These are phyloP conservation scores for Trichodelitschia bisporula DNA, from an alignment of 495 filamentous ascomycete genomes.

Conservation along the genomic window DNA sequence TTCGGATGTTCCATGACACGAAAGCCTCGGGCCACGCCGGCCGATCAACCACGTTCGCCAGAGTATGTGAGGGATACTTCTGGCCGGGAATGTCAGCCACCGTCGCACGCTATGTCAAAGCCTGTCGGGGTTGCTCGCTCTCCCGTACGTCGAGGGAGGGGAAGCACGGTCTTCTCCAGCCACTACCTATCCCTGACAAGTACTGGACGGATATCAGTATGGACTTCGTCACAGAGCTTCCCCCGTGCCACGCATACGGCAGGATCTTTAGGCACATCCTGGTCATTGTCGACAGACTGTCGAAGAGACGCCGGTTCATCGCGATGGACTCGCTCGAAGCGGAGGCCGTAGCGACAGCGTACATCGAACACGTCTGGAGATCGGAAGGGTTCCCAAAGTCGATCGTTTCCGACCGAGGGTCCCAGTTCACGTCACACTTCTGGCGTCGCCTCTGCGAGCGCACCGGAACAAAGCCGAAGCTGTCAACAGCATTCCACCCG, in stretches of 20 bases:
- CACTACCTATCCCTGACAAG: conserved; percentile 1
- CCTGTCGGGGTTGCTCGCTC: background rate
- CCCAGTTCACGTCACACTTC: conserved; percentile 6
- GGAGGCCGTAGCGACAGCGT: background rate
- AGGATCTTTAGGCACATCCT: background rate
- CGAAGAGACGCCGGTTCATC: background rate
- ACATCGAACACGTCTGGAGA: background rate
- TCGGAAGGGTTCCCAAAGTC: conserved; percentile 1
- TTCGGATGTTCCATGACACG: background rate
- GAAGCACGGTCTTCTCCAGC: background rate
- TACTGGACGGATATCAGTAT: conserved; percentile 1
- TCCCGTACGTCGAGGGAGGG: background rate
- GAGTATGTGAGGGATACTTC: background rate
- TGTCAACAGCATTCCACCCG: conserved; percentile 12
- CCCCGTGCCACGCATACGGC: background rate
- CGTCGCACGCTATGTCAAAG: background rate
- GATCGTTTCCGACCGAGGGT: conserved; percentile 7
- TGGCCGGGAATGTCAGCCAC: background rate
- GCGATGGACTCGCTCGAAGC: background rate
- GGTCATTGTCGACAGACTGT: background rate
- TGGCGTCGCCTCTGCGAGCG: conserved; percentile 6
- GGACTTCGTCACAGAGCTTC: conserved; percentile 1
- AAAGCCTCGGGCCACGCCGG: background rate
- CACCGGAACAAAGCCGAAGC: conserved; percentile 4
- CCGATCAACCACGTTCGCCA: background rate